Evolutionary conservation across 164 flowering plant species (phyloP).

Genomic region (Nelumbo lutea): DNA sequence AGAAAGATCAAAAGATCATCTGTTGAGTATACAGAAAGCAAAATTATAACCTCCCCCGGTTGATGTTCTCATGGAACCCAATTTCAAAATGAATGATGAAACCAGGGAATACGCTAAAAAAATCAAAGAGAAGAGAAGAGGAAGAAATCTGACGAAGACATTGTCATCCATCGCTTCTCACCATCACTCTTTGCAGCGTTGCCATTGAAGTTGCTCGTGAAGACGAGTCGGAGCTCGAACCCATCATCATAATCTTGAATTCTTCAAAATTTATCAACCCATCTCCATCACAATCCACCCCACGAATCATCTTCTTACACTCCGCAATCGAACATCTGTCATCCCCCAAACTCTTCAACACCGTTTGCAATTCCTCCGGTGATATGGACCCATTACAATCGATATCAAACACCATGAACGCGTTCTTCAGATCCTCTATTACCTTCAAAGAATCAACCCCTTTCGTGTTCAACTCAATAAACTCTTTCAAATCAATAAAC

Average conservation of each 20-base stretch:
- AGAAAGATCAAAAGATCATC: too few species aligned
- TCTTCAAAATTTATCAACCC: conserved; percentile 66
- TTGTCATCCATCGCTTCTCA: not conserved
- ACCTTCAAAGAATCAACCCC: conserved; percentile 43
- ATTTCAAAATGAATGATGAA: too few species aligned
- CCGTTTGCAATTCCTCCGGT: conserved; percentile 62
- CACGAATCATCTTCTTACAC: conserved; percentile 67
- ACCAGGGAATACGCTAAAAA: not conserved
- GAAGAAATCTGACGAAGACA: not conserved
- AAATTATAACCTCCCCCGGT: too few species aligned
- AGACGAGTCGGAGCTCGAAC: conserved; percentile 16
- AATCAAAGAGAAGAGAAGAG: not conserved
- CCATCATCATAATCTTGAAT: conserved; percentile 66
- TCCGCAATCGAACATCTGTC: conserved; percentile 43
- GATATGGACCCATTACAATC: conserved; percentile 70
- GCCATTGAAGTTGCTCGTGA: not conserved
- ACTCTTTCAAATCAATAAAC: conserved; percentile 55
- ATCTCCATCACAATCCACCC: conserved; percentile 63
- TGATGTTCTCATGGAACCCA: too few species aligned
- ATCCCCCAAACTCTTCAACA: conserved; percentile 58
- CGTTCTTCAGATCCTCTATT: conserved; percentile 44
- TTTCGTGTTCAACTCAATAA: conserved; percentile 57
- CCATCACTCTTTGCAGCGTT: not conserved
- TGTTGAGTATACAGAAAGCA: too few species aligned
- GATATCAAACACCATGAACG: conserved; percentile 62